Evolutionary conservation across 176 grass and related monocot genomes (phyloP), one percentile per base, ranked within the genome.

Genomic region (Ampelocalamus luodianensis): DNA sequence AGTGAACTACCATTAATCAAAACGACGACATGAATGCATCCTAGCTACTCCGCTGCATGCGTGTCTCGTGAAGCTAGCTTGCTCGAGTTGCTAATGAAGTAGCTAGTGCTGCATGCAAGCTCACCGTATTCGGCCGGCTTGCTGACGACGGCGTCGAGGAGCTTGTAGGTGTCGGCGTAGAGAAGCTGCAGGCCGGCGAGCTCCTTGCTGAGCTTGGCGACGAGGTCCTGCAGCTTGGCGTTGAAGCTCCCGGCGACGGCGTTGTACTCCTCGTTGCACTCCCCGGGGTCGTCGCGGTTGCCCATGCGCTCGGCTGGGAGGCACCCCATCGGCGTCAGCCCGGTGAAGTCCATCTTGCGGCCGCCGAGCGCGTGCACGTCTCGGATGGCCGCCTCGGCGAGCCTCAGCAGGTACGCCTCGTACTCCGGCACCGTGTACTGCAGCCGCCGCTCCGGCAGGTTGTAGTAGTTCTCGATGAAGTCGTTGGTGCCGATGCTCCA

Each of bases 401-500:
- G 77, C 3, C 44, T 71, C 55, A 87, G 55, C 68, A 79, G 80
- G 85, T 93, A 90, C 29, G 23, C 50, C 76, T 81, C 63, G 75
- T 93, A 85, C 77, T 85, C 83, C 5, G n/a, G 22, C 32, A 63
- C 82, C 37, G 76, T 89, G 82, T 89, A 88, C 89, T 91, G 59
- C 64, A 54, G 8, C 79, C 77, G 54, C 83, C 86, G 77, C 72
- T 48, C 16, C 4, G 55, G 83, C 39, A 77, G 64, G 81, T 73
- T 88, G 80, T 87, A 74, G 84, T 96, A 96, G 86, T 96, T 96
- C 88, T 96, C 93, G 68, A 96, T 89, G 83, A 93, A 96, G 77
- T 96, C 93, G 76, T 96, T 96, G 27, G 93, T 93, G 62, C 91
- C 93, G 64, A 93, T 72, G 88, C 93, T 96, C 44, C 91, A 83